Evolutionary conservation across 2,329 filamentous ascomycete genomes (phyloP).

Genomic region (Pezicula carpinea): DNA sequence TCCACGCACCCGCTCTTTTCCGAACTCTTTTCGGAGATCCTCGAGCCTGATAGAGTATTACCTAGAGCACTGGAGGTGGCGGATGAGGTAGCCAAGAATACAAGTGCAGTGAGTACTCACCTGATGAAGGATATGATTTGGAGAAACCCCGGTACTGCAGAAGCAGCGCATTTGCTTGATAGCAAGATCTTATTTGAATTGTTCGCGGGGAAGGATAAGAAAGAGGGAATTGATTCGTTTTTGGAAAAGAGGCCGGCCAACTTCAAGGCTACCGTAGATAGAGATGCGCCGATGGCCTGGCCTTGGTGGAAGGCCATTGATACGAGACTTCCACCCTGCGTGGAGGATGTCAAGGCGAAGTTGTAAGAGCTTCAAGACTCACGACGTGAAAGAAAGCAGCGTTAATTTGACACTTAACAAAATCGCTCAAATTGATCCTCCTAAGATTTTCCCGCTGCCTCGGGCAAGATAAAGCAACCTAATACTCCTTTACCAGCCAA

Average conservation of each 20-base stretch:
- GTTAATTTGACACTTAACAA: too few species aligned
- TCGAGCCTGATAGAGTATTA: slow-evolving; percentile 57
- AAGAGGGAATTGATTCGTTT: slow-evolving; percentile 55
- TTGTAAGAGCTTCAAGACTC: slow-evolving; percentile 2
- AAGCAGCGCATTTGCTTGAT: slow-evolving; percentile 68
- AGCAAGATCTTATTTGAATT: slow-evolving; percentile 58
- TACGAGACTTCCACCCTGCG: slow-evolving; percentile 25
- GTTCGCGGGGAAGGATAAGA: slow-evolving; percentile 51
- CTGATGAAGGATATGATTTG: slow-evolving; percentile 72
- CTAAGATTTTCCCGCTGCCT: not conserved
- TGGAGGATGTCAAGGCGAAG: slow-evolving; percentile 16
- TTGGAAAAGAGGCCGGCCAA: slow-evolving; percentile 54
- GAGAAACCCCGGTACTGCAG: slow-evolving; percentile 51
- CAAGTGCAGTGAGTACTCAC: slow-evolving; percentile 57
- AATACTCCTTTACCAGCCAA: slow-evolving; percentile 21
- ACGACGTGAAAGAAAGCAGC: too few species aligned
- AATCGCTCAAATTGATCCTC: not conserved
- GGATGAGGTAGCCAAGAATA: slow-evolving; percentile 61
- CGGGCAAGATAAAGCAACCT: slow-evolving; percentile 6
- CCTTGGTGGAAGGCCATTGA: slow-evolving; percentile 58
- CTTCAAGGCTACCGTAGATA: slow-evolving; percentile 52
- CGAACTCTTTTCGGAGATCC: slow-evolving; percentile 62
- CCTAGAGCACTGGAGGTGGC: slow-evolving; percentile 62
- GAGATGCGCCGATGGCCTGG: slow-evolving; percentile 48
- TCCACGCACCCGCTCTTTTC: slow-evolving; percentile 46